phyloP scores from a whole-genome alignment of 1,284 basidiomycete species.

The Neonothopanus nambi region DNA sequence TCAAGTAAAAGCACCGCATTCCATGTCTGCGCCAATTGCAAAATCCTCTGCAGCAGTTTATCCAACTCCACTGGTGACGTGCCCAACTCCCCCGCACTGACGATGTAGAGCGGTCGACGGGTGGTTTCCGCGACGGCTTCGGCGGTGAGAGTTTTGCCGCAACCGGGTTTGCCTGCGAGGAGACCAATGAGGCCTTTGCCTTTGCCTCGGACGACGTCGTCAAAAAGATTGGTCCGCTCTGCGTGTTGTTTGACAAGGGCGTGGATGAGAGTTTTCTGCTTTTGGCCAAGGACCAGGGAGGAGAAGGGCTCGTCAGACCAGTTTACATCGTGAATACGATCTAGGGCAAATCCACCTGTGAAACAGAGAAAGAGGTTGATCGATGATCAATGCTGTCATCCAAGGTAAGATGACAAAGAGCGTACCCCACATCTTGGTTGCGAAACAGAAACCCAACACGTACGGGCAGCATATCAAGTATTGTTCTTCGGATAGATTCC shows the following conservation, averaged over 20 bases:
- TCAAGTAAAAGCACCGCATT: constrained; percentile 37
- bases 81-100: constrained; percentile 35
- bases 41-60: constrained; percentile 21
- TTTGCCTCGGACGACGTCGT: constrained; percentile 33
- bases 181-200: constrained; percentile 31
- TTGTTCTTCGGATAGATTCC: constrained; percentile 27
- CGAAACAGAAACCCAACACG: constrained; percentile 31
- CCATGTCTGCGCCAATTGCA: constrained; percentile 34
- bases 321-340: constrained; percentile 25
- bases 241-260: constrained; percentile 29
- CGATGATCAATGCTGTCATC: background rate
- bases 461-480: constrained; percentile 30
- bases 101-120: constrained; percentile 32
- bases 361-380: background rate
- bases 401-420: constrained; percentile 1
- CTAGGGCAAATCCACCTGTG: constrained; percentile 30
- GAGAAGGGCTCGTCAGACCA: constrained; percentile 32
- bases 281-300: constrained; percentile 28
- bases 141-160: constrained; percentile 39
- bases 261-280: constrained; percentile 32
- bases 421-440: constrained; percentile 31
- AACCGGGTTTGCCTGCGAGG: constrained; percentile 27
- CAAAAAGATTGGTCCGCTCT: constrained; percentile 20
- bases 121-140: constrained; percentile 35
- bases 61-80: constrained; percentile 28